Percentiles rank a stretch among this genome's conserved stretches.
phyloP scores from a whole-genome alignment of 805 yeast genomes.

The Clavispora fructus region DNA sequence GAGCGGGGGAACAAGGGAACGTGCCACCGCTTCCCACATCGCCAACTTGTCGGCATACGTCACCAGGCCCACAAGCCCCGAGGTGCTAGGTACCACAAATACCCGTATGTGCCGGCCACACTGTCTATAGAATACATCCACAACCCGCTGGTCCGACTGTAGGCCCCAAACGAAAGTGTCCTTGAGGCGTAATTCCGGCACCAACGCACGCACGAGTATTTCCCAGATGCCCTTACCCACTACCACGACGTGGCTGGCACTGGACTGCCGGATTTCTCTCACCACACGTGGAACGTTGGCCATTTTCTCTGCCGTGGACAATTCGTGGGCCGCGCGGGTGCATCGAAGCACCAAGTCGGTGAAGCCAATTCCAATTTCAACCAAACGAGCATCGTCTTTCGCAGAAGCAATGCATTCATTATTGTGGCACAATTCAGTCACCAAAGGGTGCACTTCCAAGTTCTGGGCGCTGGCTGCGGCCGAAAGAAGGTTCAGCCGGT shows the following conservation, averaged over 20 bases:
- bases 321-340: slow-evolving; percentile 53
- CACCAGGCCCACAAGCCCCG: slow-evolving; percentile 60
- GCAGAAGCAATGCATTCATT: slow-evolving; percentile 16
- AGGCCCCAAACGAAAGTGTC: slow-evolving; percentile 51
- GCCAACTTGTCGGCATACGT: slow-evolving; percentile 39
- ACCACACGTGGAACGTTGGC: slow-evolving; percentile 51
- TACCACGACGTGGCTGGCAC: slow-evolving; percentile 46
- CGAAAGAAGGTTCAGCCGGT: slow-evolving; percentile 43
- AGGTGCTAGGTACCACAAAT: slow-evolving; percentile 67
- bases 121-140: slow-evolving; percentile 7
- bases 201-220: slow-evolving; percentile 36
- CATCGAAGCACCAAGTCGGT: slow-evolving; percentile 67
- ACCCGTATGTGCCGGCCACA: slow-evolving; percentile 21
- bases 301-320: slow-evolving; percentile 47
- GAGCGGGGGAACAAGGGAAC: slow-evolving; percentile 4
- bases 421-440: slow-evolving; percentile 3
- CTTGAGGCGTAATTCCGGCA: slow-evolving; percentile 18
- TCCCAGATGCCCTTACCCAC: slow-evolving; percentile 80
- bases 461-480: not conserved
- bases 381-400: slow-evolving; percentile 38
- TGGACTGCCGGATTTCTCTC: slow-evolving; percentile 31
- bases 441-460: not conserved
- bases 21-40: slow-evolving; percentile 43
- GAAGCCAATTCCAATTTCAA: slow-evolving; percentile 52
- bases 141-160: slow-evolving; percentile 13